phyloP scores from a whole-genome alignment of 805 yeast species.

The Zygotorulaspora chibaensis region DNA sequence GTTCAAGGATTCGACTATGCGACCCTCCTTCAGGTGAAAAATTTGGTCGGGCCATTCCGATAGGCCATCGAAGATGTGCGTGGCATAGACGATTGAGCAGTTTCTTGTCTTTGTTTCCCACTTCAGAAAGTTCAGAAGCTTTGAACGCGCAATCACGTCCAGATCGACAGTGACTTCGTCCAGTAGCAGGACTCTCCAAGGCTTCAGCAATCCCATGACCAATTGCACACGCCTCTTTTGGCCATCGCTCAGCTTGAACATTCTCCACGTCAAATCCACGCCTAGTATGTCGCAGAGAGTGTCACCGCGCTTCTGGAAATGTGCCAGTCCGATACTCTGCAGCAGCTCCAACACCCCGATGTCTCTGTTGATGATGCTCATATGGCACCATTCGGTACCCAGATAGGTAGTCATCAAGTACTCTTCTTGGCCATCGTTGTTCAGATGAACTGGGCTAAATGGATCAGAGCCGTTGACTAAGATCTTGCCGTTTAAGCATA shows the following conservation, averaged over 20 bases:
- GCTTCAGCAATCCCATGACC: slow-evolving; percentile 86
- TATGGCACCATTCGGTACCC: slow-evolving; percentile 97
- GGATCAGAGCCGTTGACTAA: slow-evolving; percentile 83
- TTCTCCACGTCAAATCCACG: slow-evolving; percentile 84
- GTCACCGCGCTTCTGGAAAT: slow-evolving; percentile 71
- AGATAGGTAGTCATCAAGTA: slow-evolving; percentile 62
- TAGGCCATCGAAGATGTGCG: slow-evolving; percentile 95
- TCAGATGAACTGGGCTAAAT: slow-evolving; percentile 50
- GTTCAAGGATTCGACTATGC: slow-evolving; percentile 38
- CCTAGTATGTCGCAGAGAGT: slow-evolving; percentile 71
- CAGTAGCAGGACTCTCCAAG: slow-evolving; percentile 81
- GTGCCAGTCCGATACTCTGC: slow-evolving; percentile 77
- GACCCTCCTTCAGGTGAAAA: slow-evolving; percentile 72
- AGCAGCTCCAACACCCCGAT: slow-evolving; percentile 79
- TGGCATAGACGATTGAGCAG: slow-evolving; percentile 84
- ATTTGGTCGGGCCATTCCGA: slow-evolving; percentile 86
- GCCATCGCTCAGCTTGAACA: slow-evolving; percentile 91
- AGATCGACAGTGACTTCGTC: slow-evolving; percentile 97
- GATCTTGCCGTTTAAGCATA: slow-evolving; percentile 69
- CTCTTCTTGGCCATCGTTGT: slow-evolving; percentile 37
- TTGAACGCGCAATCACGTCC: slow-evolving; percentile 83
- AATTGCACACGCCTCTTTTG: slow-evolving; percentile 92
- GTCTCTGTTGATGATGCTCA: slow-evolving; percentile 84
- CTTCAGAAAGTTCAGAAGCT: slow-evolving; percentile 64
- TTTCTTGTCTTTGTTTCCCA: slow-evolving; percentile 66